Conservation (phyloP, 2,329 filamentous ascomycete genomes). For the Capronia coronata region DNA sequence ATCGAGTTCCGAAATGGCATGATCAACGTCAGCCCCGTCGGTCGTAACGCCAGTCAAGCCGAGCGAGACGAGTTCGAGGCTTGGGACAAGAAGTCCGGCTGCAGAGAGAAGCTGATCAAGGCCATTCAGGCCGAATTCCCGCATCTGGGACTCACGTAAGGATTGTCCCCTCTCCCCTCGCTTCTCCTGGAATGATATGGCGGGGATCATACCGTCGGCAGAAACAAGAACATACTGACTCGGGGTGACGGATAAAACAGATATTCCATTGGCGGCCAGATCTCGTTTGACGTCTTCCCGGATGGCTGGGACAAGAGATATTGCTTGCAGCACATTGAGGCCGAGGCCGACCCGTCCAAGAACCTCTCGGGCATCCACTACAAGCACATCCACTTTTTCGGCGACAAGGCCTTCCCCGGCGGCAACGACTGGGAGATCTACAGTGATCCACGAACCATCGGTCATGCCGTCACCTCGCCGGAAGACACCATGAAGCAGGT, state of each 20-base stretch:
- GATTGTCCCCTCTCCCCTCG: constrained; percentile 26
- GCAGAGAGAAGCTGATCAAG: constrained; percentile 69
- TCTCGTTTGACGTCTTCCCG: constrained; percentile 98
- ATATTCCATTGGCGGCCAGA: constrained; percentile 92
- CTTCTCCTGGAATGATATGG: too few species aligned
- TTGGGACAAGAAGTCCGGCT: constrained; percentile 70
- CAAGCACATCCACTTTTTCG: constrained; percentile 93
- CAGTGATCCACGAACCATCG: constrained; percentile 69
- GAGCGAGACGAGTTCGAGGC: constrained; percentile 78
- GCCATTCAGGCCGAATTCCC: constrained; percentile 73
- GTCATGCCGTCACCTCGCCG: constrained; percentile 74
- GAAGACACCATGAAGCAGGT: constrained; percentile 75
- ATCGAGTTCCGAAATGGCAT: constrained; percentile 61
- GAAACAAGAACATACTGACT: too few species aligned
- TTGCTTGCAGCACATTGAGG: constrained; percentile 80
- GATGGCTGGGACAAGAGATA: constrained; percentile 98
- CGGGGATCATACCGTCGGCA: too few species aligned
- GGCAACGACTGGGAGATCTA: constrained; percentile 98
- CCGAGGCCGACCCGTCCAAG: constrained; percentile 59
- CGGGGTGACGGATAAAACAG: too few species aligned
- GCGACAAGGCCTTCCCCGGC: constrained; percentile 85
- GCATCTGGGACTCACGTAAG: constrained; percentile 76
- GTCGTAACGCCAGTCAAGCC: constrained; percentile 72
- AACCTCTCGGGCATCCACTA: constrained; percentile 60
- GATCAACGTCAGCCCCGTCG: constrained; percentile 57